Percentiles rank a stretch among this genome's conserved stretches.
Evolutionary conservation across 2,329 filamentous ascomycete species (phyloP).

Genomic region (Phialophora verrucosa): DNA sequence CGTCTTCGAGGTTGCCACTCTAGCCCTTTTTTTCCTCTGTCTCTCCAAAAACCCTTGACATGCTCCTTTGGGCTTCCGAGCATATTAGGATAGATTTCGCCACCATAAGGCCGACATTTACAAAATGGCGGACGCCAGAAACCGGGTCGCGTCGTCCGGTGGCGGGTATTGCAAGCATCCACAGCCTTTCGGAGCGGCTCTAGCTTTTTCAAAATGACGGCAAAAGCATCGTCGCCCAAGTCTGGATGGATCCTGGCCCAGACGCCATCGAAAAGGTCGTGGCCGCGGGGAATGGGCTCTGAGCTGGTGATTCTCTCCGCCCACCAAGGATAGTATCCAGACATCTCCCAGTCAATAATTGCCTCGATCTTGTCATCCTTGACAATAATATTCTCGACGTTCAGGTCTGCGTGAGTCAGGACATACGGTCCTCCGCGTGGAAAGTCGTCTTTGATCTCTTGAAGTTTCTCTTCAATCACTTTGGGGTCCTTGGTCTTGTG

Average conservation of each 20-base stretch:
- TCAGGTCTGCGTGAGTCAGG: constrained; percentile 41
- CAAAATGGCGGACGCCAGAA: no score
- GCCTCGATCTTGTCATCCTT: constrained; percentile 38
- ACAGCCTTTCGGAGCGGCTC: no score
- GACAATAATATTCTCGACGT: constrained; percentile 42
- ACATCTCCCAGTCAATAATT: constrained; percentile 41
- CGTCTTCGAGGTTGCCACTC: neutral
- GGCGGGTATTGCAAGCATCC: no score
- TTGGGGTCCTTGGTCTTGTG: constrained; percentile 2
- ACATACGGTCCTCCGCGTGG: constrained; percentile 39
- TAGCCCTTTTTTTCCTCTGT: neutral
- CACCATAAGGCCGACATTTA: no score
- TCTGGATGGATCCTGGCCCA: neutral
- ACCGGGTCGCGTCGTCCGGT: no score
- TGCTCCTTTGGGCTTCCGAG: no score
- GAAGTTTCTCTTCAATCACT: constrained; percentile 18
- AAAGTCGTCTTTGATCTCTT: constrained; percentile 25
- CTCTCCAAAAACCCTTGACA: no score
- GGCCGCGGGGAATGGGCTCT: neutral
- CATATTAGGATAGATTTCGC: no score
- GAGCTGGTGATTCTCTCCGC: neutral
- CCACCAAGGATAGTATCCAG: constrained; percentile 40
- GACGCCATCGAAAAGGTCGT: neutral
- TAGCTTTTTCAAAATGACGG: no score
- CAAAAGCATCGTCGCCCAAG: no score